These are phyloP conservation scores for Cordyceps farinosa DNA, from an alignment of 2,329 filamentous ascomycete species.

Conservation along the genomic window DNA sequence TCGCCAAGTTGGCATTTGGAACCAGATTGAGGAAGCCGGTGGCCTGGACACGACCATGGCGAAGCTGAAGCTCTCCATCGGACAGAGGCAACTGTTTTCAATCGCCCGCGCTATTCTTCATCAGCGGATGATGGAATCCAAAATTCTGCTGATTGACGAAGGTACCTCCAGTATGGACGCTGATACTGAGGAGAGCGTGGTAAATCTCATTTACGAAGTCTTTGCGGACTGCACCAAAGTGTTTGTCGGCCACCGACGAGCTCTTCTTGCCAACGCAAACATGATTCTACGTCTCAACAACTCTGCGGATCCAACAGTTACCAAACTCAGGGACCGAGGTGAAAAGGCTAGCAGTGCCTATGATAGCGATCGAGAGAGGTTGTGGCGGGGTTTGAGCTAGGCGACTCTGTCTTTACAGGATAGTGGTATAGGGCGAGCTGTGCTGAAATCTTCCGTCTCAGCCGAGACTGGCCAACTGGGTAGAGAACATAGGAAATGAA, in stretches of 20 bases:
- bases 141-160: not conserved
- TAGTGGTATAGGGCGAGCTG: too few species aligned
- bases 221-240: not conserved
- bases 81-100: not conserved
- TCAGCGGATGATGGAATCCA: not conserved
- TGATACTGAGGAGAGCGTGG: not conserved
- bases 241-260: not conserved
- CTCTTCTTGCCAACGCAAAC: not conserved
- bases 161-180: not conserved
- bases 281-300: not conserved
- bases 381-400: not conserved
- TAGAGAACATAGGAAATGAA: too few species aligned
- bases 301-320: not conserved
- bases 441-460: too few species aligned
- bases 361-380: not conserved
- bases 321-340: not conserved
- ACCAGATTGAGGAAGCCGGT: not conserved
- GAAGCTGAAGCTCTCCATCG: not conserved
- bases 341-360: not conserved
- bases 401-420: too few species aligned
- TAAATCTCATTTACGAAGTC: not conserved
- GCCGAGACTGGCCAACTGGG: too few species aligned
- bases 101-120: not conserved
- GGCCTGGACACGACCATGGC: not conserved
- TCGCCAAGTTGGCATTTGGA: constrained; percentile 5